Base-by-base conservation (phyloP, 345 rosid species). In the Erysimum cheiranthoides region DNA sequence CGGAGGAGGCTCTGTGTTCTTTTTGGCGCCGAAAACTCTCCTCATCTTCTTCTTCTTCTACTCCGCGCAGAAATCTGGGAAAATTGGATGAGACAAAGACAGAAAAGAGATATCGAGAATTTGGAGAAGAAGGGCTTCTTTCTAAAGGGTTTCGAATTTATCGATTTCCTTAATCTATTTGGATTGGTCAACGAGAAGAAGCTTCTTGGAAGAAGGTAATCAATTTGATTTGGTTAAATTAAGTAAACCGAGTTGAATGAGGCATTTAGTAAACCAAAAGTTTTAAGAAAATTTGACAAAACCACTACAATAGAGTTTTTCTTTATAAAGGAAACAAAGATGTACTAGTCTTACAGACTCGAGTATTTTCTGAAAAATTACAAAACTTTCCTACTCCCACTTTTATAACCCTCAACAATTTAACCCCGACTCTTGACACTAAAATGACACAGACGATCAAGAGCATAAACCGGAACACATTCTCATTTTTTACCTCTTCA, bases 1-100 rank as follows among this genome's bases (percentile, higher is more conserved):
- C 6, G 98, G 97, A 60, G 98, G 95, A 13, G 97, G 97, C 45
- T 89, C 97, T 70, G 93, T 94, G 49, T 92, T 90, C 64, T 94
- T 94, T 83, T 90, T 90, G 38, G 58, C 81, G 73, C 98, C 98
- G 73, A 94, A 94, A 13, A 94, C 91, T 81, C 90, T 92, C 84
- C 63, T 87, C 98, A 94, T 94, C 81, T 80, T 82, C 78, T 66
- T 42, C 49, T 43, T 45, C 52, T 46, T 47, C 51, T 58, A 34
- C 68, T 61, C 12, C 12, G 12, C 17, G 40, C 46, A 12, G 2
- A 70, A 69, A 76, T 69, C 65, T 42, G 64, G 13, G 61, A 30
- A 12, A 16, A 0, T 63, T 9, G 13, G 47, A 31, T 57, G 25
- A 58, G 8, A 53, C 34, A 13, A 16, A 61, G 25, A 31, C 31